Conservation (phyloP, 2,329 filamentous ascomycete genomes). For the Phyllosticta citribraziliensis region DNA sequence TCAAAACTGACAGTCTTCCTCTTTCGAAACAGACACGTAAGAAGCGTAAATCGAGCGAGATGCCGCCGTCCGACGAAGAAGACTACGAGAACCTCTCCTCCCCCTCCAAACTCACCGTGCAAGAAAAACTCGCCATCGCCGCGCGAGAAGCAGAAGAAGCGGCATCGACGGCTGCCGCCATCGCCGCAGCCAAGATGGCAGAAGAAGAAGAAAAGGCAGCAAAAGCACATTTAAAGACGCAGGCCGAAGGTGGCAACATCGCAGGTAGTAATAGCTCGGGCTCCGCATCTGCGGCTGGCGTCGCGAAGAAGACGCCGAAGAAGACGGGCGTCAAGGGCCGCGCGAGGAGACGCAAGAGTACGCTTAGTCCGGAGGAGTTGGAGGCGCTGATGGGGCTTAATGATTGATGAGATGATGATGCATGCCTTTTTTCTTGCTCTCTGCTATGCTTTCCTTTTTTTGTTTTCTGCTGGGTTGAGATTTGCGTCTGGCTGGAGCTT, state of each 20-base stretch:
- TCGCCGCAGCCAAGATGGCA: slow-evolving; percentile 10
- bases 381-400: slow-evolving; percentile 35
- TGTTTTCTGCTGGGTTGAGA: too few species aligned
- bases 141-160: slow-evolving; percentile 36
- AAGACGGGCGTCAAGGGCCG: slow-evolving; percentile 44
- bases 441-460: too few species aligned
- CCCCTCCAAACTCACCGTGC: slow-evolving; percentile 31
- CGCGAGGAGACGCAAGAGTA: slow-evolving; percentile 59
- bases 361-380: slow-evolving; percentile 65
- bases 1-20: not conserved
- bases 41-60: slow-evolving; percentile 22
- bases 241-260: slow-evolving; percentile 16
- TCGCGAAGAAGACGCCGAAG: slow-evolving; percentile 29
- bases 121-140: slow-evolving; percentile 37
- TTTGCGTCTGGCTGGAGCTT: too few species aligned
- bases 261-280: not conserved
- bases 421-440: too few species aligned
- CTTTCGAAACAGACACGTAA: slow-evolving; percentile 22
- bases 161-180: slow-evolving; percentile 18
- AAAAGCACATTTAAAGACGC: slow-evolving; percentile 11
- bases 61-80: slow-evolving; percentile 26
- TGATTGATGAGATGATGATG: slow-evolving; percentile 3
- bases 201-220: slow-evolving; percentile 16
- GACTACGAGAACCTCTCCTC: slow-evolving; percentile 14
- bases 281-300: slow-evolving; percentile 11